phyloP scores from a whole-genome alignment of 2,329 filamentous ascomycete genomes.

The Alternaria incomplexa region DNA sequence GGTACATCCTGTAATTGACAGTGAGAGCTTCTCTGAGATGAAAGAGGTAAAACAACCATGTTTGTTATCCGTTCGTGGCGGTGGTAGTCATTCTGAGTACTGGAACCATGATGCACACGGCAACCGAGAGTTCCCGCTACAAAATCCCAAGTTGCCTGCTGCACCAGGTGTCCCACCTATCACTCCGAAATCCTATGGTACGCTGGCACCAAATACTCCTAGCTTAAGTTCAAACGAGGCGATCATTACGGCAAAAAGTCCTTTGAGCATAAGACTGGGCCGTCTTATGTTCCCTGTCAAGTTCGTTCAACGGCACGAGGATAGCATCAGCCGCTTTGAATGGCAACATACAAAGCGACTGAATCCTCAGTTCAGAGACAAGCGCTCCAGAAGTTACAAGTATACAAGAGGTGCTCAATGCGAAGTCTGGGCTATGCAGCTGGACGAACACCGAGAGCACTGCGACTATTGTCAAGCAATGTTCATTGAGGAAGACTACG shows the following conservation, averaged over 20 bases:
- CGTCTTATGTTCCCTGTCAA: neutral
- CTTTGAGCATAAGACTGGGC: neutral
- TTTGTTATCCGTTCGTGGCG: neutral
- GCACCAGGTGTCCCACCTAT: neutral
- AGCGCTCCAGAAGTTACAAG: neutral
- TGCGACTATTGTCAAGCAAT: constrained; percentile 1
- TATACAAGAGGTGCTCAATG: neutral
- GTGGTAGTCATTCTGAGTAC: neutral
- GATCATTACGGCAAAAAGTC: neutral
- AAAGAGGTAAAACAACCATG: neutral
- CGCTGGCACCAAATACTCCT: no score
- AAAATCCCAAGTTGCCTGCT: neutral
- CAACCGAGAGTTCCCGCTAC: neutral
- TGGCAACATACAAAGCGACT: neutral
- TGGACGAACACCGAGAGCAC: constrained; percentile 1
- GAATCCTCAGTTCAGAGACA: neutral
- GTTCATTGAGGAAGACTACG: neutral
- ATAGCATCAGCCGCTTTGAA: neutral
- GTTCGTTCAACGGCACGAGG: neutral
- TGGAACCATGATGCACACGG: neutral
- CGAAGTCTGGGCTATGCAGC: neutral
- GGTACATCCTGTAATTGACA: neutral
- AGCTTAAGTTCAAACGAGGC: neutral
- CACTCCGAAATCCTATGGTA: neutral
- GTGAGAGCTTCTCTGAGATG: neutral